Base-by-base conservation (phyloP, 2,329 filamentous ascomycete species). In the Exophiala sp. region DNA sequence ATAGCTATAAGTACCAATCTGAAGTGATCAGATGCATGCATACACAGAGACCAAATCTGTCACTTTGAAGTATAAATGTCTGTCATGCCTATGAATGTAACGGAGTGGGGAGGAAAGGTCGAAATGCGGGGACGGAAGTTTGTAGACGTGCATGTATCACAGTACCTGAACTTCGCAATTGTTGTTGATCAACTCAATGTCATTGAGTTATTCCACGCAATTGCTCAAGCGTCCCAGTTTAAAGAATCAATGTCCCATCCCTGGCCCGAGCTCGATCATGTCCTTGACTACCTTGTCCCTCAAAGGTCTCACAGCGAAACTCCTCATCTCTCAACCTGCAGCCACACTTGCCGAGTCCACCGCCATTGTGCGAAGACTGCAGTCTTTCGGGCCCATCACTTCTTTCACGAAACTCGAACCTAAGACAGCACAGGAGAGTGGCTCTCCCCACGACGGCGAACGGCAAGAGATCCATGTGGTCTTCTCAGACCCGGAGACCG, bases 281-380 rank as follows among this genome's bases (percentile, higher is more conserved):
- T 47, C 53, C n/a, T 34, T 54, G 7, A 52, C 45, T 14, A 55
- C 52, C 36, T 34, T 42, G 14, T 53, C 51, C 8, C 48, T 49
- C 16, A 42, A 46, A 34, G 44, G 43, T 32, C 52, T 59, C 33
- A 47, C 48, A 11, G 47, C 58, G 9, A 43, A 49, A 24, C 44
- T 63, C 12, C 36, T 52, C 29, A 51, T 63, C 24, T 55, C 55
- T 12, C 61, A 60, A n/a, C 50, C 59, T 3, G 53, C 60, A 2
- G 24, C 40, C 21, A 55, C 60, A 9, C 33, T 60, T 18, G 35
- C 46, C 34, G 55, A 63, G 46, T 60, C 61, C 8, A 59, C 58
- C 14, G 60, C 60, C 11, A 49, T 63, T 18, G 39, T 62, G 5
- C 54, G 54, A 29, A 45, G 49, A 29, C 54, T 63, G n/a, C 58